Conservation (phyloP, 345 rosid species). For the Eutrema japonicum region DNA sequence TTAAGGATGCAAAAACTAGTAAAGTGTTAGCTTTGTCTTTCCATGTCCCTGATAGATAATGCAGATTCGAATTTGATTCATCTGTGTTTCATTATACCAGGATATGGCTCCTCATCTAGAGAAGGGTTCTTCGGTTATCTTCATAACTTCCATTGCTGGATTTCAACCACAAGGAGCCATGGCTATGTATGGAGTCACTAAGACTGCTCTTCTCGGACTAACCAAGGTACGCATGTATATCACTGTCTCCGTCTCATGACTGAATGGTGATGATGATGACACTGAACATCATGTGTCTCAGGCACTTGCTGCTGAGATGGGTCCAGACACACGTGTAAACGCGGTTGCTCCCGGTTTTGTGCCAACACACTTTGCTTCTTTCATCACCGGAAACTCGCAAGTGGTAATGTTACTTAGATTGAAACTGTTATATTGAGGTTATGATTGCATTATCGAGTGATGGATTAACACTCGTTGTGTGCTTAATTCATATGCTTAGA, state of each 20-base stretch:
- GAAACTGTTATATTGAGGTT: constrained; percentile 6
- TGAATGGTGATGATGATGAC: not conserved
- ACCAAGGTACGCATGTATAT: constrained; percentile 60
- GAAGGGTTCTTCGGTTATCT: constrained; percentile 78
- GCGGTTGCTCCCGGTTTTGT: constrained; percentile 90
- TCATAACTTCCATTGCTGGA: constrained; percentile 76
- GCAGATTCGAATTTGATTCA: not conserved
- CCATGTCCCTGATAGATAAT: not conserved
- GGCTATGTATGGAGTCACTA: constrained; percentile 94
- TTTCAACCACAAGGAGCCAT: constrained; percentile 63
- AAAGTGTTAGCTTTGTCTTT: constrained; percentile 8
- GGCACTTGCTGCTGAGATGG: constrained; percentile 94
- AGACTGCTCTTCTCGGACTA: constrained; percentile 90
- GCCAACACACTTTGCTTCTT: constrained; percentile 77
- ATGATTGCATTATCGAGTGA: not conserved
- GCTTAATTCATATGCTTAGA: constrained; percentile 45
- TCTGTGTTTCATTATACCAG: constrained; percentile 42
- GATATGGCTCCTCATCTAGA: constrained; percentile 77
- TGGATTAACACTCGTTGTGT: not conserved
- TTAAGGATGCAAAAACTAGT: constrained; percentile 1
- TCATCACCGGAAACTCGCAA: constrained; percentile 52
- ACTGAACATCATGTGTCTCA: constrained; percentile 26
- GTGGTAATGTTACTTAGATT: constrained; percentile 47
- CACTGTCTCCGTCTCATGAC: constrained; percentile 12
- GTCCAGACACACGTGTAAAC: constrained; percentile 80